Percentiles rank a stretch among this genome's conserved stretches.
These are phyloP conservation scores for Funneliformis geosporum DNA, from an alignment of 192 early-diverging fungal genomes.

Conservation along the genomic window DNA sequence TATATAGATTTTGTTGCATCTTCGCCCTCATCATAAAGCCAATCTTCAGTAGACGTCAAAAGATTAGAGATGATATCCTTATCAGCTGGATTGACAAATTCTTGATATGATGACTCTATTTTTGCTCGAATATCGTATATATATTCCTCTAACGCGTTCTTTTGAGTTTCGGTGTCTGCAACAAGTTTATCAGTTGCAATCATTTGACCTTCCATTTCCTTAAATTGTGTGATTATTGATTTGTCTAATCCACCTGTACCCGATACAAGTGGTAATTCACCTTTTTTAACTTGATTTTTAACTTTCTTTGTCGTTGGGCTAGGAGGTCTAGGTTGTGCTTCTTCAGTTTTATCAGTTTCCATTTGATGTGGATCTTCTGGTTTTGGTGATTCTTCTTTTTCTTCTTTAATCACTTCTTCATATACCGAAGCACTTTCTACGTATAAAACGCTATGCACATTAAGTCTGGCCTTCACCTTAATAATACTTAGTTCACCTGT, in stretches of 20 bases:
- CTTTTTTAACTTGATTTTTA: conserved; percentile 91
- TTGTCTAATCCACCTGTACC: conserved; percentile 61
- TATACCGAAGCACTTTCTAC: conserved; percentile 86
- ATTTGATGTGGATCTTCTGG: conserved; percentile 21
- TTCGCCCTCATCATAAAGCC: conserved; percentile 98
- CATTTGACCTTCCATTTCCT: conserved; percentile 88
- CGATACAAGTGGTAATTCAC: conserved; percentile 73
- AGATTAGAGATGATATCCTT: conserved; percentile 68
- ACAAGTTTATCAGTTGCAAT: conserved; percentile 81
- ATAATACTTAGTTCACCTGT: conserved; percentile 75
- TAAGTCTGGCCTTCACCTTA: conserved; percentile 91
- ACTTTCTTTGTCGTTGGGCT: conserved; percentile 72
- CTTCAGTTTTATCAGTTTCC: conserved; percentile 19
- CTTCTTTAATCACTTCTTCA: conserved; percentile 86
- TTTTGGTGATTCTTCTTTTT: conserved; percentile 49
- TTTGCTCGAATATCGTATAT: conserved; percentile 93
- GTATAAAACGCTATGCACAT: conserved; percentile 78
- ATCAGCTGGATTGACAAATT: conserved; percentile 72
- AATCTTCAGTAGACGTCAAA: conserved; percentile 87
- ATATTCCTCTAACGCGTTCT: conserved; percentile 98
- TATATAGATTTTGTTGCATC: conserved; percentile 90
- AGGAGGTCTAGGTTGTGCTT: background rate
- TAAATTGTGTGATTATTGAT: conserved; percentile 61
- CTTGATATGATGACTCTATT: conserved; percentile 70
- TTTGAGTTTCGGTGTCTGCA: conserved; percentile 87